Base-by-base conservation (phyloP, 2,329 filamentous ascomycete species). In the Davidsoniella virescens region DNA sequence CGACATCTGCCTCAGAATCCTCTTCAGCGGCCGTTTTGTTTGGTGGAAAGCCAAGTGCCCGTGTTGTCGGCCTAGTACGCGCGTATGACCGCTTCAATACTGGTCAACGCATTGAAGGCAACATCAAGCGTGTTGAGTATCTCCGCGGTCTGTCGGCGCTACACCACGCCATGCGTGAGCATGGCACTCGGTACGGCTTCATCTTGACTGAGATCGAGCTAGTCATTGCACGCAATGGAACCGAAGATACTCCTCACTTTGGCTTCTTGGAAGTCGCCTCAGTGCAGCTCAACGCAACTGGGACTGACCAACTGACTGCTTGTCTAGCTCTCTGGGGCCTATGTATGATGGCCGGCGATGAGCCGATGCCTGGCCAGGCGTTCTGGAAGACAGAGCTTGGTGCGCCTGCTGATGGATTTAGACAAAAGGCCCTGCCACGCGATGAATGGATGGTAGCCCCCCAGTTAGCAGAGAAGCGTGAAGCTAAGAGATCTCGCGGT, bases 161-260 rank as follows among this genome's bases (percentile, higher is more conserved):
- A 42, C 90, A 96, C 65, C 78, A 85, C 61, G 80, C 82, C 60
- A 94, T 95, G 87, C 87, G 90, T 63, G 87, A 94, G 67, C 85
- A 94, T 67, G 80, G 81, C 57, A 93, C 86, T 62, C 81, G 90
- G 53, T 96, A 95, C 64, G 90, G 90, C 50, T 96, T 94, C 70
- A 90, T 96, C 64, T 79, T 95, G 61, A 95, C 87, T 1, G 90
- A 95, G 67, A 94, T 94, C 58, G 90, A 96, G 67, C 79, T 95
- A 7, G 81, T 95, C 38, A 80, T 92, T 58, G 87, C 94, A 1
- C 85, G 88, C 59, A 85, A 84, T 56, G 87, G 88, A 48, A 76
- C 62, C 57, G 81, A 73, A 59, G 67, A 72, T 39, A 78, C 79
- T 1, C 88, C 88, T 0, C 80, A 87, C 62, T 95, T 94, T 60